Base-by-base conservation (phyloP, 441 rosid genomes). In the Arabidopsis lyrata region DNA sequence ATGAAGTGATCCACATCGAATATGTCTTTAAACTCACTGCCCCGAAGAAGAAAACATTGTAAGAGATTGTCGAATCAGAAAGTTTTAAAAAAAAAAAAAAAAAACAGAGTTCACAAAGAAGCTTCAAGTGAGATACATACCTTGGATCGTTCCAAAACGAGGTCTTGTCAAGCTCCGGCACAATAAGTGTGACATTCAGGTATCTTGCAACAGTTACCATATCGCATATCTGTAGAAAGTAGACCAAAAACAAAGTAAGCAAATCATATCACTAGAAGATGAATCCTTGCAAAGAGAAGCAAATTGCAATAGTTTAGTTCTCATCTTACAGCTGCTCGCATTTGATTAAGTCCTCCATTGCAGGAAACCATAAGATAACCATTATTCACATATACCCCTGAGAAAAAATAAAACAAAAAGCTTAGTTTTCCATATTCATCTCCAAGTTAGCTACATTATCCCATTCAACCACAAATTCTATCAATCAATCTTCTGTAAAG, bases 291-390 rank as follows among this genome's bases (percentile, higher is more conserved):
- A 35, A 65, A 73, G 16, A 47, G 41, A 52, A 50, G 48, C 10
- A 6, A 39, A 0, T 16, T 49, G 49, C 49, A 42, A 14, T 31
- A 6, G 11, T 29, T 36, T 3, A 18, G 45, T 8, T 49, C 36
- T 59, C 63, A 55, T 79, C 87, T 81, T 67, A 89, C 95, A 0
- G 92, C 95, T 36, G 95, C 87, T 81, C 95, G 82, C 95, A 89
- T 89, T 74, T 90, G 95, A 78, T 90, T 90, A 67, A 90, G 92
- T 71, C 95, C 95, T 80, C 95, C 95, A 78, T 90, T 89, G 66
- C 90, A 89, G n/a, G 95, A 89, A 75, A 89, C 86, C 87, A 86
- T 79, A 49, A 89, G 84, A 77, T 89, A 89, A 34, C 95, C 95
- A 73, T 89, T 87, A 49, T 86, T 89, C 70, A 74, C 82, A 57